A percentile compares a stretch with the other conserved stretches of the same genome.
These are phyloP conservation scores for Rosa hybrid DNA, from an alignment of 331 rosid genomes.

Conservation along the genomic window DNA sequence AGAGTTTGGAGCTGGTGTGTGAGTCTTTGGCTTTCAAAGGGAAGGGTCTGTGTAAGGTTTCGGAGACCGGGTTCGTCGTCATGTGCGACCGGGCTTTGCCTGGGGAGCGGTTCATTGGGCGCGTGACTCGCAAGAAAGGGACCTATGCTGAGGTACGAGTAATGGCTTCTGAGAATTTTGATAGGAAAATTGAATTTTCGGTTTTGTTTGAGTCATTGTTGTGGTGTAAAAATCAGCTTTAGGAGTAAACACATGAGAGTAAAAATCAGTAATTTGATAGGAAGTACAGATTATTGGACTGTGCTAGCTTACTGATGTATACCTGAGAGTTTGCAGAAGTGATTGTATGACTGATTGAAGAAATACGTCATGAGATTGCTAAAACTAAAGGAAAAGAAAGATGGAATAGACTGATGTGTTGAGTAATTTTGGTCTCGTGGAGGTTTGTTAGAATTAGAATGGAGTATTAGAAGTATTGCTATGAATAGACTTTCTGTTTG, in stretches of 20 bases:
- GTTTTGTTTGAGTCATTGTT: background rate
- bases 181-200: background rate
- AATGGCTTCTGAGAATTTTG: background rate
- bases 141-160: constrained; percentile 71
- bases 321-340: background rate
- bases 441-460: background rate
- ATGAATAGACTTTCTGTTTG: background rate
- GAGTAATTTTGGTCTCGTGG: background rate
- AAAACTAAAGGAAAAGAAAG: background rate
- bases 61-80: constrained; percentile 76
- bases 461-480: background rate
- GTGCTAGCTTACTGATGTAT: background rate
- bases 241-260: background rate
- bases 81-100: constrained; percentile 95
- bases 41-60: constrained; percentile 85
- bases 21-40: constrained; percentile 89
- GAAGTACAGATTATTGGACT: background rate
- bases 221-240: background rate
- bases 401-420: background rate
- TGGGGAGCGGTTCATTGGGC: constrained; percentile 89
- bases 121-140: constrained; percentile 79
- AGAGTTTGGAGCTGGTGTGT: constrained; percentile 76
- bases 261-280: background rate
- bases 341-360: background rate
- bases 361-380: background rate